Percentiles rank a stretch among this genome's conserved stretches.
phyloP scores from a whole-genome alignment of 352 stramenopile genomes.

The Globisporangium carolinianum region DNA sequence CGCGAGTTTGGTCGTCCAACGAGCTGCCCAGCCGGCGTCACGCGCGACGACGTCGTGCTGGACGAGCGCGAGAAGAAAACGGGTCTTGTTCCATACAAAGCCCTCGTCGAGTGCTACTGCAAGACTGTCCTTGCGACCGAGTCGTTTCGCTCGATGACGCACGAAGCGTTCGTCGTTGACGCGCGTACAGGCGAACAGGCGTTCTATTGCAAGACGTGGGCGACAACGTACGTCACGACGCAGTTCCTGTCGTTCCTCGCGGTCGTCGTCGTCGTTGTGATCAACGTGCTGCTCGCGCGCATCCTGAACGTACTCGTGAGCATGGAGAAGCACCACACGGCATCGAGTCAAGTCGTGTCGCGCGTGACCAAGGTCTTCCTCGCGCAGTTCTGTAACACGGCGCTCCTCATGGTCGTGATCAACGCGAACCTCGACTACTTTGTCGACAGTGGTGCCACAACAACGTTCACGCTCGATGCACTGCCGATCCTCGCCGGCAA shows the following conservation, averaged over 20 bases:
- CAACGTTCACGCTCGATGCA: slow-evolving; percentile 22
- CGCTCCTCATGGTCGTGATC: slow-evolving; percentile 66
- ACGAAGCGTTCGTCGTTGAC: slow-evolving; percentile 43
- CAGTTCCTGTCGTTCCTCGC: slow-evolving; percentile 55
- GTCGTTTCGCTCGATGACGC: slow-evolving; percentile 56
- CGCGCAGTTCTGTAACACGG: slow-evolving; percentile 80
- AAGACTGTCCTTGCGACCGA: slow-evolving; percentile 42
- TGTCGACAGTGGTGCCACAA: slow-evolving; percentile 8
- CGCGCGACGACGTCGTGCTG: slow-evolving; percentile 57
- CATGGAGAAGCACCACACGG: slow-evolving; percentile 76
- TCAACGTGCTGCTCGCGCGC: slow-evolving; percentile 60
- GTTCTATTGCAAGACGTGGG: slow-evolving; percentile 64
- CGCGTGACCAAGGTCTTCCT: slow-evolving; percentile 73
- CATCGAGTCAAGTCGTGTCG: slow-evolving; percentile 64
- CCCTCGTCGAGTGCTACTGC: slow-evolving; percentile 77
- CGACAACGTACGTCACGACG: slow-evolving; percentile 59
- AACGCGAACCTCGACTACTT: slow-evolving; percentile 80
- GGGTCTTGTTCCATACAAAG: slow-evolving; percentile 53
- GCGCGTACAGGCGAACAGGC: slow-evolving; percentile 21
- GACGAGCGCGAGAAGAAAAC: slow-evolving; percentile 57
- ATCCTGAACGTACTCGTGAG: slow-evolving; percentile 64
- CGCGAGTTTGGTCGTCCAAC: slow-evolving; percentile 54
- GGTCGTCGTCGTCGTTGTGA: slow-evolving; percentile 60
- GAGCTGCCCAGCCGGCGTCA: slow-evolving; percentile 49
- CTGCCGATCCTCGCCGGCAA: slow-evolving; percentile 59